Percentiles rank a stretch among this genome's conserved stretches.
Evolutionary conservation across 2,329 filamentous ascomycete species (phyloP).

Genomic region (Penicillium glabrum): DNA sequence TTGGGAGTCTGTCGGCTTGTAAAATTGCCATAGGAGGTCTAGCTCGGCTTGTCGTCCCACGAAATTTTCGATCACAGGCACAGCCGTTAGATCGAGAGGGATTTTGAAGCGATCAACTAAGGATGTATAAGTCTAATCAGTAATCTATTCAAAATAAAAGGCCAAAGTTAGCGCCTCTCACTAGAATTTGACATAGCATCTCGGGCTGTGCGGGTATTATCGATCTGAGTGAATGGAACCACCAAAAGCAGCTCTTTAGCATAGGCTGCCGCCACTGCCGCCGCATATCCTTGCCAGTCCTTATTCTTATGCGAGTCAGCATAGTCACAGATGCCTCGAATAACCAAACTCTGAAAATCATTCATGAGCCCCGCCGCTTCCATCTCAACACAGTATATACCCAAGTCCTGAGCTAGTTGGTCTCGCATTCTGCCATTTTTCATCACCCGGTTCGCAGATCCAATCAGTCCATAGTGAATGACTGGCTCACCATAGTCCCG

Average conservation of each 20-base stretch:
- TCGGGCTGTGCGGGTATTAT: neutral
- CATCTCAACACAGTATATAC: slow-evolving; percentile 21
- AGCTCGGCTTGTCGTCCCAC: neutral
- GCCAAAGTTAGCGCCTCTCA: neutral
- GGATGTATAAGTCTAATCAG: neutral
- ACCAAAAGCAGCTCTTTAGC: slow-evolving; percentile 6
- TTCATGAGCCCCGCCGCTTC: slow-evolving; percentile 10
- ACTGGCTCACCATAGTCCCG: neutral
- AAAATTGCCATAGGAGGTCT: neutral
- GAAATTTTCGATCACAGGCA: neutral
- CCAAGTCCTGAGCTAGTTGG: slow-evolving; percentile 2
- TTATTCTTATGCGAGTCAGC: slow-evolving; percentile 15
- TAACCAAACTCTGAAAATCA: slow-evolving; percentile 21
- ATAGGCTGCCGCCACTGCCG: slow-evolving; percentile 14
- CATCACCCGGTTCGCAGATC: slow-evolving; percentile 18
- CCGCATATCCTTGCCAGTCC: neutral
- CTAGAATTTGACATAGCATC: neutral
- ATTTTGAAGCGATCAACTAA: neutral
- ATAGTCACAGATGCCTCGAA: slow-evolving; percentile 29
- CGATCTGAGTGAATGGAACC: neutral
- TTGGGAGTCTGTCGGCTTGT: neutral
- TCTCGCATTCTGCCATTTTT: slow-evolving; percentile 19
- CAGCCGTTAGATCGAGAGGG: neutral
- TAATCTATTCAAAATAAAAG: too few relatives aligned
- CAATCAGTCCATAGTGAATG: slow-evolving; percentile 25